Conservation (phyloP, 176 grass and related monocot species). For the Zoysia japonica region DNA sequence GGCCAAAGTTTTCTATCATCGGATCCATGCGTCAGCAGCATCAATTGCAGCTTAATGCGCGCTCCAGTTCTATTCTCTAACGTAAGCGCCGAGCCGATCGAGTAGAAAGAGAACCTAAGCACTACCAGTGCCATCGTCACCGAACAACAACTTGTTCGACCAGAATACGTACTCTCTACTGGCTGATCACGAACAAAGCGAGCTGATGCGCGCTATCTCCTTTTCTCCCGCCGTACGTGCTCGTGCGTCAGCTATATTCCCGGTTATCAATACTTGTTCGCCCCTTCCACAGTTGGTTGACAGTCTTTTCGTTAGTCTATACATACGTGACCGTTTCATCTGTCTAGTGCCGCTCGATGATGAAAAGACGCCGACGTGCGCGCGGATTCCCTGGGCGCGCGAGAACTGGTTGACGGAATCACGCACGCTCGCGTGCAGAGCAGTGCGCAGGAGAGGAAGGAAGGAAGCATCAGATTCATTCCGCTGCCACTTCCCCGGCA, state of each 20-base stretch:
- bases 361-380: background rate
- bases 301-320: background rate
- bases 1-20: no score
- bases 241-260: slow-evolving; percentile 19
- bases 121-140: background rate
- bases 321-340: background rate
- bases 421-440: background rate
- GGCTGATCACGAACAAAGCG: background rate
- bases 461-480: background rate
- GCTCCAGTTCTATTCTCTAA: no score
- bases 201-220: background rate
- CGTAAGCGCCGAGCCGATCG: no score
- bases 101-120: no score
- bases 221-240: background rate
- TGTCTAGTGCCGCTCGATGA: background rate
- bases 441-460: background rate
- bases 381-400: slow-evolving; percentile 1
- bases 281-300: background rate
- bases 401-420: background rate
- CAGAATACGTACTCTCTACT: no score
- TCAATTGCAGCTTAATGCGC: no score
- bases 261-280: background rate
- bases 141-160: background rate
- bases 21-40: no score
- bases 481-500: background rate